Conservation (phyloP, 2,329 filamentous ascomycete genomes). For the Neonectria ditissima region DNA sequence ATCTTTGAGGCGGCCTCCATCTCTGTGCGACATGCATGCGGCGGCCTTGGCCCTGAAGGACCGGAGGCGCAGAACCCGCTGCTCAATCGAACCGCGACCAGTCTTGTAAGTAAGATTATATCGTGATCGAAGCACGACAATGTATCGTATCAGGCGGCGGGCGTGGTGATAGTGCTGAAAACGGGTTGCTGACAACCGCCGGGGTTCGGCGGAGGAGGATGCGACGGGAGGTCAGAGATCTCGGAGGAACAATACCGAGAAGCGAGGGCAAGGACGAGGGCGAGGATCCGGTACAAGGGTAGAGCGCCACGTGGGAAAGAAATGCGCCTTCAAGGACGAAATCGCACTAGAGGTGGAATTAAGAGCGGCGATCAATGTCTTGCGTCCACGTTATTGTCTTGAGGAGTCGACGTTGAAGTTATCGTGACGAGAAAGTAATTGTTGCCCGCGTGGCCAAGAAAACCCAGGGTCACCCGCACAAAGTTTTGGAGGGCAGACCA, state of each 20-base stretch:
- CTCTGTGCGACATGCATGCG: conserved; percentile 53
- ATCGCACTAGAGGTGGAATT: not conserved
- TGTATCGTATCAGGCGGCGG: not conserved
- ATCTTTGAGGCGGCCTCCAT: conserved; percentile 65
- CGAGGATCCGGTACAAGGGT: not conserved
- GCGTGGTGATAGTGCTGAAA: conserved; percentile 41
- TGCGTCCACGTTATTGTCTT: not conserved
- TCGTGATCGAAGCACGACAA: not conserved
- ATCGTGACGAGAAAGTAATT: conserved; percentile 26
- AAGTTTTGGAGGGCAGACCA: conserved; percentile 22
- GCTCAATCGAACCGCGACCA: conserved; percentile 7
- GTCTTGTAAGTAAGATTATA: not conserved
- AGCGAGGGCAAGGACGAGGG: not conserved
- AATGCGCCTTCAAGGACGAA: conserved; percentile 9
- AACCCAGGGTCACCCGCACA: conserved; percentile 21
- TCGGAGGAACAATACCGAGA: conserved; percentile 38
- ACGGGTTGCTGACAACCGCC: conserved; percentile 27
- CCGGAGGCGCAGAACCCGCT: conserved; percentile 38
- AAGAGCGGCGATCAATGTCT: conserved; percentile 9
- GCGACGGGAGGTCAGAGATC: conserved; percentile 14
- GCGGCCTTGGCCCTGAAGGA: conserved; percentile 37
- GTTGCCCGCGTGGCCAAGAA: conserved; percentile 28
- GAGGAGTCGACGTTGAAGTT: conserved; percentile 9
- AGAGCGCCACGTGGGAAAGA: not conserved
- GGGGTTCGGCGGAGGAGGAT: conserved; percentile 29